Percentiles rank a stretch among this genome's conserved stretches.
phyloP scores from a whole-genome alignment of 73 alveolate species.

The Halteria grandinella region DNA sequence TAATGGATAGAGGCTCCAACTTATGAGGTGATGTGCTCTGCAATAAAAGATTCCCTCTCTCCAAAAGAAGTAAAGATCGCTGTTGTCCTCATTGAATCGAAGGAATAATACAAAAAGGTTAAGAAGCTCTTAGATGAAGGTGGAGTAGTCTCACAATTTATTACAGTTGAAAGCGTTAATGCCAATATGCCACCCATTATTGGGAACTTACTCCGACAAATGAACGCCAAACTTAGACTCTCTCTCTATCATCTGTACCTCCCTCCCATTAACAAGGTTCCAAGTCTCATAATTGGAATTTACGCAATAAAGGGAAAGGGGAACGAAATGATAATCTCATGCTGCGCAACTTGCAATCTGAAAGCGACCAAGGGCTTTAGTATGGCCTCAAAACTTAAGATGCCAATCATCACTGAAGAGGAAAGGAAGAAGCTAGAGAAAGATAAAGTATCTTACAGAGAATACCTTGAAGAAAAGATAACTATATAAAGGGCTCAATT shows the following conservation, averaged over 20 bases:
- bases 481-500: conserved; percentile 14
- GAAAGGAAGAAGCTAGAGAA: conserved; percentile 1
- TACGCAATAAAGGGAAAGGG: no score
- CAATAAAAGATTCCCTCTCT: no score
- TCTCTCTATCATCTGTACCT: conserved; percentile 19
- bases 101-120: no score
- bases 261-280: conserved; percentile 14
- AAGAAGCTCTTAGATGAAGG: no score
- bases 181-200: conserved; percentile 25
- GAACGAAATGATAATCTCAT: no score
- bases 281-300: conserved; percentile 20
- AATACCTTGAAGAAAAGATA: conserved; percentile 1
- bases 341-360: no score
- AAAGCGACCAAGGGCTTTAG: conserved; percentile 55
- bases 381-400: conserved; percentile 55
- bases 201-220: conserved; percentile 34
- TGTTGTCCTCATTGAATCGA: no score
- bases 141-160: conserved; percentile 17
- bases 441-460: not conserved
- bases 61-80: no score
- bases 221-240: conserved; percentile 30
- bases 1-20: no score
- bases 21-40: no score
- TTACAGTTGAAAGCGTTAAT: conserved; percentile 19
- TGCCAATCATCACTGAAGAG: conserved; percentile 13